Conservation (phyloP, 805 yeast genomes). For the Ogataea paraovalis region DNA sequence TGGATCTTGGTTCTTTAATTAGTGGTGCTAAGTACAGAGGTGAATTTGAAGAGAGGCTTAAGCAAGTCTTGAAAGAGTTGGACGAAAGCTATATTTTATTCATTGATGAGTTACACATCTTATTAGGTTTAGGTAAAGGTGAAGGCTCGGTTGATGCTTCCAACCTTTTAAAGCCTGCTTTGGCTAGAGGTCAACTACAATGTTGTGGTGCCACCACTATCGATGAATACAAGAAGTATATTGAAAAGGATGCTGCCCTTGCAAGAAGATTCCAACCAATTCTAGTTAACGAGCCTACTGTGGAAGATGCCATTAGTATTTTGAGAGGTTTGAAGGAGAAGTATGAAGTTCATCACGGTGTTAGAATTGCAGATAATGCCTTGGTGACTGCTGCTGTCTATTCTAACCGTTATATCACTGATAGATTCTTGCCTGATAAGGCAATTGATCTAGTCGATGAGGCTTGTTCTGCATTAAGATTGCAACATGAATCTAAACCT, state of each 20-base stretch:
- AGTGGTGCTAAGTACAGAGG: constrained; percentile 96
- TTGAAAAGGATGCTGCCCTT: constrained; percentile 93
- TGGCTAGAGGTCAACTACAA: constrained; percentile 88
- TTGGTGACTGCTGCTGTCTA: constrained; percentile 90
- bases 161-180: constrained; percentile 85
- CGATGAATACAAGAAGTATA: constrained; percentile 88
- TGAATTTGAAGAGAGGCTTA: constrained; percentile 89
- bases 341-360: constrained; percentile 98
- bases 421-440: constrained; percentile 89
- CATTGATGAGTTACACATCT: constrained; percentile 86
- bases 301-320: constrained; percentile 86
- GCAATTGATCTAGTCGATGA: constrained; percentile 97
- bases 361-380: constrained; percentile 87
- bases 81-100: constrained; percentile 76
- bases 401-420: constrained; percentile 86
- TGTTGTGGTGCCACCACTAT: constrained; percentile 96
- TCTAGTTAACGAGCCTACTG: constrained; percentile 79
- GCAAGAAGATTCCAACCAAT: constrained; percentile 94
- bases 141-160: constrained; percentile 97
- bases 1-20: constrained; percentile 84
- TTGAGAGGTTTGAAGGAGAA: constrained; percentile 90
- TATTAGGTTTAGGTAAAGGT: constrained; percentile 86
- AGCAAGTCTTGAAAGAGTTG: constrained; percentile 75
- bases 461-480: constrained; percentile 89
- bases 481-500: constrained; percentile 96